phyloP scores from a whole-genome alignment of 2,329 filamentous ascomycete genomes.

The Cercospora nicotianae region DNA sequence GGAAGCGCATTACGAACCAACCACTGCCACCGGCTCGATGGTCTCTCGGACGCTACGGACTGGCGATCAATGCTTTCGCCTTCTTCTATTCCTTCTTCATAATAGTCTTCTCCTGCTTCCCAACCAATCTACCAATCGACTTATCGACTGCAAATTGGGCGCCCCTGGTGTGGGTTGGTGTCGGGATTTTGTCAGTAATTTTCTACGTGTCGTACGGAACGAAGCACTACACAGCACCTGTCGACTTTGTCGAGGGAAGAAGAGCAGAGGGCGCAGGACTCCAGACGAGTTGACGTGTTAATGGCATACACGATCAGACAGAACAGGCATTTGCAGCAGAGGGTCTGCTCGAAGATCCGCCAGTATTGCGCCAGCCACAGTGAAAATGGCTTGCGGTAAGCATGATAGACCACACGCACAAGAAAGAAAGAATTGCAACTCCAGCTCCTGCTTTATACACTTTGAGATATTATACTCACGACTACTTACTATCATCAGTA shows the following conservation, averaged over 20 bases:
- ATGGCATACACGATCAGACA: neutral
- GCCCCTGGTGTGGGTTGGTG: constrained; percentile 34
- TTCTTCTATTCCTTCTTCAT: constrained; percentile 35
- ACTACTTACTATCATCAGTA: neutral
- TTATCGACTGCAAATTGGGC: constrained; percentile 35
- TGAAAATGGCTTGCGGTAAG: neutral
- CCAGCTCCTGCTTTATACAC: neutral
- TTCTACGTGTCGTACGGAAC: constrained; percentile 35
- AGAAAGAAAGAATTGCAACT: neutral
- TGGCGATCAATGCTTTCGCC: constrained; percentile 34
- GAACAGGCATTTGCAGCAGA: neutral
- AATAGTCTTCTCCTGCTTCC: constrained; percentile 37
- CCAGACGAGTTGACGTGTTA: constrained; percentile 27
- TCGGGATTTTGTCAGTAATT: constrained; percentile 30
- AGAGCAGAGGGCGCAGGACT: constrained; percentile 29
- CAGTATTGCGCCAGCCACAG: neutral
- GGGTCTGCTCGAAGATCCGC: neutral
- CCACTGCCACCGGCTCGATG: constrained; percentile 33
- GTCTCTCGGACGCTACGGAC: constrained; percentile 31
- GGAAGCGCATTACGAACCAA: constrained; percentile 29
- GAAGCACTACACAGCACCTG: constrained; percentile 33
- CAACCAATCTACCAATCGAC: constrained; percentile 32
- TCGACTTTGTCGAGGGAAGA: constrained; percentile 35
- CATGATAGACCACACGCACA: neutral
- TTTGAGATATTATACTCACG: neutral